Evolutionary conservation across 345 rosid species (phyloP), one percentile per base, ranked within the genome.

Genomic region (Brassica cretica): DNA sequence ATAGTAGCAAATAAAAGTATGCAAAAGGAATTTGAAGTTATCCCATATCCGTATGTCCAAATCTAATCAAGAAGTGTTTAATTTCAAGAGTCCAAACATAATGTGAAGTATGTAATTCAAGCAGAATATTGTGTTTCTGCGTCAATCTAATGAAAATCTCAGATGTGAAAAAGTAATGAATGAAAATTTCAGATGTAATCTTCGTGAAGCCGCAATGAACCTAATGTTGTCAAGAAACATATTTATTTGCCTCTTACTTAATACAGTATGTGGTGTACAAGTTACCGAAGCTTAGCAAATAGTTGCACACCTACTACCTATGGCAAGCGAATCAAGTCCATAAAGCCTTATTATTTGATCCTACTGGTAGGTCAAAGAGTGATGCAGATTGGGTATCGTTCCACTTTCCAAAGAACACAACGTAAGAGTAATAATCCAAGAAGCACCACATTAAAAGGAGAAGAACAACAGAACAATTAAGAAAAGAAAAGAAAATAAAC

Each of bases 381-480:
- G 8, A 39, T 53, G n/a, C 19, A n/a, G 4, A 51, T 41, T n/a
- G 19, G 58, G 16, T 51, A 15, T 53, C 24, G 21, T 15, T 53
- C 8, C 1, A 53, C 21, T 15, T 51, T 19, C 58, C 24, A 16
- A 7, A 53, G 8, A 39, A 39, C 46, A 9, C 46, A 39, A 9
- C 12, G 46, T 39, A 5, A 46, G 53, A 12, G 25, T 55, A 7
- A 18, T 18, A 18, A 16, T 55, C 25, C 25, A 55, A 16, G 61
- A 55, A 55, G 61, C 61, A 55, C 18, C 61, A 55, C 61, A 55
- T 18, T 70, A 72, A 25, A 35, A 27, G 11, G 55, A 63, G 44
- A 77, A 70, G 46, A 77, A 53, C 15, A 29, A 27, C 7, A 3
- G 6, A 60, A 44, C 63, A 8, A 60, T 27, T 35, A 41, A 12